These are phyloP conservation scores for Cercospora sp. DNA, from an alignment of 2,329 filamentous ascomycete species.

Conservation along the genomic window DNA sequence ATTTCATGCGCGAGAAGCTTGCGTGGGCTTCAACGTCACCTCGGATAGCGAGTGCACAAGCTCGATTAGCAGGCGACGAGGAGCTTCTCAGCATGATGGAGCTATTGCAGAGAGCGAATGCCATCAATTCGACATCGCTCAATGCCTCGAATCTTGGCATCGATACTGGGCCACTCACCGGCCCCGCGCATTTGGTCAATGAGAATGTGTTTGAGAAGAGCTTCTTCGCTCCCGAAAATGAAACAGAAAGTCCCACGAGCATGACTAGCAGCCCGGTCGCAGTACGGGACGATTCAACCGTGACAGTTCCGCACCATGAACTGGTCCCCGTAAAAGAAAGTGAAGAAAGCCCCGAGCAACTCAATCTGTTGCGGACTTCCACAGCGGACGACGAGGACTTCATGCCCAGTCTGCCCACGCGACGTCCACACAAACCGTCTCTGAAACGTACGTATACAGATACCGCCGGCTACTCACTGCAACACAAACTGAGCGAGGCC, in stretches of 20 bases:
- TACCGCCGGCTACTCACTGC: slow-evolving; percentile 68
- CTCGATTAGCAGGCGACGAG: slow-evolving; percentile 75
- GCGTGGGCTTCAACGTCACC: slow-evolving; percentile 76
- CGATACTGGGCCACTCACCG: slow-evolving; percentile 68
- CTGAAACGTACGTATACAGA: slow-evolving; percentile 90
- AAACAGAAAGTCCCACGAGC: slow-evolving; percentile 45
- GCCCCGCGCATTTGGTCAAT: slow-evolving; percentile 70
- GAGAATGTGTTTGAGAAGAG: slow-evolving; percentile 84
- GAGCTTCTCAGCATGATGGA: slow-evolving; percentile 92
- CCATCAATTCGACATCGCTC: slow-evolving; percentile 69
- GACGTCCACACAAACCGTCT: slow-evolving; percentile 31
- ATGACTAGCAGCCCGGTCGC: slow-evolving; percentile 26
- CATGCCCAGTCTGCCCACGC: slow-evolving; percentile 46
- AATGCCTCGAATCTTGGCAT: slow-evolving; percentile 50
- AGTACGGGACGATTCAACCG: slow-evolving; percentile 9
- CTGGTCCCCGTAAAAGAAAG: slow-evolving; percentile 13
- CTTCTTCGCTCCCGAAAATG: slow-evolving; percentile 54
- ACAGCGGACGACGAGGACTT: slow-evolving; percentile 30
- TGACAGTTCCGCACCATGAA: not conserved
- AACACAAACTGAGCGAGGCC: slow-evolving; percentile 81
- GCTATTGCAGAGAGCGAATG: slow-evolving; percentile 74
- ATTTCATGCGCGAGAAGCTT: slow-evolving; percentile 93
- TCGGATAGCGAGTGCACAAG: slow-evolving; percentile 78
- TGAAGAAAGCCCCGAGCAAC: slow-evolving; percentile 16
- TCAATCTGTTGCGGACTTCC: slow-evolving; percentile 16